These are phyloP conservation scores for Hanseniaspora vineae DNA, from an alignment of 805 yeast genomes.

Conservation along the genomic window DNA sequence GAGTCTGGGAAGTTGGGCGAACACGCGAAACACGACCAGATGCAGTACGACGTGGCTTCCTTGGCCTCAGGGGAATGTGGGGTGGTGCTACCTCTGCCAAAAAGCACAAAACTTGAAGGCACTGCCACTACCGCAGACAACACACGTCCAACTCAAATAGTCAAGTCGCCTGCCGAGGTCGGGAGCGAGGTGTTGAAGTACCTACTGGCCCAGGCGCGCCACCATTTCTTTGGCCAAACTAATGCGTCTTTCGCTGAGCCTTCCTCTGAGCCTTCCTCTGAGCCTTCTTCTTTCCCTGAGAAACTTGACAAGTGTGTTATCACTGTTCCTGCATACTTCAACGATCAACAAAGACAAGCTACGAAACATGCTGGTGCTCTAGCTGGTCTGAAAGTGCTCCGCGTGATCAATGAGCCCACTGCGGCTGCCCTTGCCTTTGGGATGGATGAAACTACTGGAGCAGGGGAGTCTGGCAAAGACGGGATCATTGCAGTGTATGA, in stretches of 20 bases:
- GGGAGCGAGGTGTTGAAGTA: conserved; percentile 52
- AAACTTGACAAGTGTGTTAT: conserved; percentile 60
- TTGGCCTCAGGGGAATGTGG: conserved; percentile 37
- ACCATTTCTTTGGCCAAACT: conserved; percentile 24
- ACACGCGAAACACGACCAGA: not conserved
- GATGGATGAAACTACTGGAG: conserved; percentile 35
- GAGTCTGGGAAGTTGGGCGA: conserved; percentile 20
- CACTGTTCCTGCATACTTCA: conserved; percentile 77
- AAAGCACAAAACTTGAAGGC: conserved; percentile 21
- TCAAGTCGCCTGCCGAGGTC: conserved; percentile 55
- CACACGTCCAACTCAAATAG: no score
- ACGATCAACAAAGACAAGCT: conserved; percentile 72
- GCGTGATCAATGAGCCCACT: conserved; percentile 76
- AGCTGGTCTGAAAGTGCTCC: conserved; percentile 61
- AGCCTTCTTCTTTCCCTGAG: conserved; percentile 13
- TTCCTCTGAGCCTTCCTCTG: no score
- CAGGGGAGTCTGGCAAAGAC: conserved; percentile 34
- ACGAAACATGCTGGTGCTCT: conserved; percentile 68
- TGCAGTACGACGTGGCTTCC: not conserved
- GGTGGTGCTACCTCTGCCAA: conserved; percentile 62
- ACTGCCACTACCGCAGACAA: no score
- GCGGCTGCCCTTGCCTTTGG: conserved; percentile 83
- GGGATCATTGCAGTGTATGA: conserved; percentile 45
- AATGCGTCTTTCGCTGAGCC: no score
- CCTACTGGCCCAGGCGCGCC: conserved; percentile 55